Conservation (phyloP, 192 early-diverging fungal genomes). For the Rhizoclosmatium globosum region DNA sequence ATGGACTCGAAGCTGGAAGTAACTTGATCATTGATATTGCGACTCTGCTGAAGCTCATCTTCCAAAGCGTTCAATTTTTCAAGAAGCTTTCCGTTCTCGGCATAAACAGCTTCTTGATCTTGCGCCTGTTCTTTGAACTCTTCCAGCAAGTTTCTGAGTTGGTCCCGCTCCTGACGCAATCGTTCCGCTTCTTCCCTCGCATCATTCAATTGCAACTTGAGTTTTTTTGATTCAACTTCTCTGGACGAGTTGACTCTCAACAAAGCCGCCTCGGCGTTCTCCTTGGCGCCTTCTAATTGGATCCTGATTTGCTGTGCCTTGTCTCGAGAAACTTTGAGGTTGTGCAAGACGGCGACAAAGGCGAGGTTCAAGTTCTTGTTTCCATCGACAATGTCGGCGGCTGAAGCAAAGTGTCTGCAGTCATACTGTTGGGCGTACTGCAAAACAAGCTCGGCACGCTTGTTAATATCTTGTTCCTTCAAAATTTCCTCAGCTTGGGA, state of each 20-base stretch:
- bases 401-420: constrained; percentile 46
- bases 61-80: constrained; percentile 15
- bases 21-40: constrained; percentile 6
- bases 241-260: neutral
- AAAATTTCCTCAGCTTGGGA: constrained; percentile 20
- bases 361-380: constrained; percentile 55
- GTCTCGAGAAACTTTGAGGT: constrained; percentile 34
- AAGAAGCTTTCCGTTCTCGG: constrained; percentile 3
- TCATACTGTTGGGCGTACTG: constrained; percentile 47
- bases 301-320: neutral
- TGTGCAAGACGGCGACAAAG: constrained; percentile 54
- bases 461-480: constrained; percentile 28
- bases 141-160: constrained; percentile 14
- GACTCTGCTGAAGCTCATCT: constrained; percentile 11
- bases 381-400: constrained; percentile 48
- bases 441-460: constrained; percentile 48
- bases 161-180: constrained; percentile 1
- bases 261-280: constrained; percentile 30
- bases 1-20: constrained; percentile 16
- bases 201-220: constrained; percentile 15
- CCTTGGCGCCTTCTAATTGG: constrained; percentile 32
- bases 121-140: constrained; percentile 10
- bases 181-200: constrained; percentile 24
- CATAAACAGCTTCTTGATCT: constrained; percentile 10
- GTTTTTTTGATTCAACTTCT: constrained; percentile 13